phyloP scores from a whole-genome alignment of 116 monocot genomes.

The Phalaenopsis hybrid region DNA sequence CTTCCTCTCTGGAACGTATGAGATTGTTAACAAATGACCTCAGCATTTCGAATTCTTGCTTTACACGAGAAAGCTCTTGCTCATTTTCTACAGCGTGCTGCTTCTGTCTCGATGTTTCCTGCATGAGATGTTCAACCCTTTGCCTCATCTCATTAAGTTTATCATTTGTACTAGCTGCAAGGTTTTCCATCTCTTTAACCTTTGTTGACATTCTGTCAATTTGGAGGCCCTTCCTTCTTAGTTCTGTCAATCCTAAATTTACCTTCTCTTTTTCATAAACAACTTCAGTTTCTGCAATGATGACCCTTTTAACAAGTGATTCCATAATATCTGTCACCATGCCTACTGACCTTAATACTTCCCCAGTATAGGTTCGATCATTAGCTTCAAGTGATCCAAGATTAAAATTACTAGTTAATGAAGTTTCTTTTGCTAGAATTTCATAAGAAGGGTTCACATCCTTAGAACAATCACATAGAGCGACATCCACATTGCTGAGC shows the following conservation, averaged over 20 bases:
- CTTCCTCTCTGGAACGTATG: constrained; percentile 69
- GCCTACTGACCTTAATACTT: constrained; percentile 48
- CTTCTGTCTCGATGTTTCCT: constrained; percentile 76
- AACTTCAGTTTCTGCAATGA: constrained; percentile 71
- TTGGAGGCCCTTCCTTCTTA: constrained; percentile 57
- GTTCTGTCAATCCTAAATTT: constrained; percentile 60
- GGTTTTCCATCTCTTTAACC: constrained; percentile 85
- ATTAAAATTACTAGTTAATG: constrained; percentile 9
- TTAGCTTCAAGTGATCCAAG: constrained; percentile 26
- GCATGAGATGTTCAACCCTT: constrained; percentile 84
- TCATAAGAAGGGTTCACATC: constrained; percentile 33
- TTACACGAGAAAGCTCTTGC: constrained; percentile 73
- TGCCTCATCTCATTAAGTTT: constrained; percentile 81
- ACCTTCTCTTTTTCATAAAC: constrained; percentile 72
- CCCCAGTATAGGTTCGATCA: constrained; percentile 55
- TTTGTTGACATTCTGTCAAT: constrained; percentile 79
- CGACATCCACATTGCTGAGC: constrained; percentile 38
- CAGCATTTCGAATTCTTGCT: constrained; percentile 87
- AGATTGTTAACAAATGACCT: constrained; percentile 75
- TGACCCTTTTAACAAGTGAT: constrained; percentile 66
- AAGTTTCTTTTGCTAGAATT: constrained; percentile 23
- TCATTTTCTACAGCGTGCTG: constrained; percentile 89
- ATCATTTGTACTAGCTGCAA: constrained; percentile 65
- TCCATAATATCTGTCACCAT: constrained; percentile 77
- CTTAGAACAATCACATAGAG: constrained; percentile 56